Conservation (phyloP, 2,329 filamentous ascomycete species). For the Pestalotiopsis sp. region DNA sequence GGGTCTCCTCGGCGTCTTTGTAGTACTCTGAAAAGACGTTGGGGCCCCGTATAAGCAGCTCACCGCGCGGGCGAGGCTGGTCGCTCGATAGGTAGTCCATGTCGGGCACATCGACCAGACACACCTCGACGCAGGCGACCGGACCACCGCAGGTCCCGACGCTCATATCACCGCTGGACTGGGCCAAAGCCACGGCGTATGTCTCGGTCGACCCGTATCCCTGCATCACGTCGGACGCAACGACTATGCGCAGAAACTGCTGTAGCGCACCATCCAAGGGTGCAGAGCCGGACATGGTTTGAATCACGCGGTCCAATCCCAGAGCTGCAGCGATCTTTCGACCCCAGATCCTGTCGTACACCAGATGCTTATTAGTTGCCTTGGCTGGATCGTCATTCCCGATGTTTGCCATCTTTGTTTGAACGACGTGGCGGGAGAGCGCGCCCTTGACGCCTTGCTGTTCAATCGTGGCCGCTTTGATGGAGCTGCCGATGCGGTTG, state of each 20-base stretch:
- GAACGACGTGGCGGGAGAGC: background rate
- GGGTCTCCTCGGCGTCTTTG: slow-evolving; percentile 59
- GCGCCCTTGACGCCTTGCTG: background rate
- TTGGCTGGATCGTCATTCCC: background rate
- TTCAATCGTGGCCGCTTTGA: background rate
- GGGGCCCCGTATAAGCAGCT: background rate
- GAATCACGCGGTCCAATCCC: background rate
- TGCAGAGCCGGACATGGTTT: background rate
- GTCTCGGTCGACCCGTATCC: background rate
- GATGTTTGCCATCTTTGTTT: background rate
- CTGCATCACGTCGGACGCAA: background rate
- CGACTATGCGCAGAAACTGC: background rate
- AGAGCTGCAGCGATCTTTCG: background rate
- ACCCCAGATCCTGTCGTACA: background rate
- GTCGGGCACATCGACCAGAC: background rate
- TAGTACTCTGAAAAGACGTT: slow-evolving; percentile 48
- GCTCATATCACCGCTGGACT: background rate
- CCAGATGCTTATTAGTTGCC: background rate
- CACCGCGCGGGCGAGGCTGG: background rate
- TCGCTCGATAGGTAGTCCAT: background rate
- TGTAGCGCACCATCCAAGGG: background rate
- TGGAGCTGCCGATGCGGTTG: background rate
- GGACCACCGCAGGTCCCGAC: background rate
- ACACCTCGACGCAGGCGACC: background rate
- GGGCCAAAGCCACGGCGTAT: background rate